Evolutionary conservation across 139 green algal genomes (phyloP).

Genomic region (Tetradesmus obliquus): DNA sequence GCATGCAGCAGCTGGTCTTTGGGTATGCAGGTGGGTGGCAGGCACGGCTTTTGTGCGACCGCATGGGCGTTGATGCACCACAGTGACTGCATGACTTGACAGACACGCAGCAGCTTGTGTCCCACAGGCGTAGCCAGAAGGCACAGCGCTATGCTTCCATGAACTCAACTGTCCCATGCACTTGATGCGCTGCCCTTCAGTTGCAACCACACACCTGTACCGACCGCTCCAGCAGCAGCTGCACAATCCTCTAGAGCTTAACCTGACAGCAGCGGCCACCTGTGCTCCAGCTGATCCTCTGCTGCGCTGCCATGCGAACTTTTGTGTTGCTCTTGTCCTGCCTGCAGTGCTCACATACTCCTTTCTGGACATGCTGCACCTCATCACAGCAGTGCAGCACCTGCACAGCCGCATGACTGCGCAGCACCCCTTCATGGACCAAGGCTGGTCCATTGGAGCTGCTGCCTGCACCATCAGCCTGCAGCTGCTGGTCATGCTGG

Average conservation of each 20-base stretch:
- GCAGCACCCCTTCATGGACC: not conserved
- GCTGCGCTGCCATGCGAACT: not conserved
- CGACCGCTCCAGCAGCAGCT: too few species aligned
- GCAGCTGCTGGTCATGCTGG: not conserved
- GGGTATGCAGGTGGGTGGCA: slow-evolving; percentile 1
- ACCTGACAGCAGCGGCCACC: too few species aligned
- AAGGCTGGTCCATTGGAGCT: not conserved
- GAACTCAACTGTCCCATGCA: too few species aligned
- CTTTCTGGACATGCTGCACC: slow-evolving; percentile 5
- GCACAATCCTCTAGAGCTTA: too few species aligned
- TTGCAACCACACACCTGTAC: too few species aligned
- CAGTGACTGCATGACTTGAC: too few species aligned
- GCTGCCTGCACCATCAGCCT: not conserved
- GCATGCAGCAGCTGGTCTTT: slow-evolving; percentile 35
- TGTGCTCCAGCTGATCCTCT: too few species aligned
- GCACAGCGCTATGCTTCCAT: not conserved
- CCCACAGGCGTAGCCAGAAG: not conserved
- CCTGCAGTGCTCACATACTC: not conserved
- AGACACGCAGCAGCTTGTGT: not conserved
- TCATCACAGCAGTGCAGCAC: not conserved
- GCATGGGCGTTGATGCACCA: too few species aligned
- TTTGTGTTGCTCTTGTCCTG: not conserved
- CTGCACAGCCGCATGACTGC: not conserved
- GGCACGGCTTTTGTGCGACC: not conserved
- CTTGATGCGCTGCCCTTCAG: too few species aligned